Base-by-base conservation (phyloP, 1,284 basidiomycete species). In the Trichosporon faecale region DNA sequence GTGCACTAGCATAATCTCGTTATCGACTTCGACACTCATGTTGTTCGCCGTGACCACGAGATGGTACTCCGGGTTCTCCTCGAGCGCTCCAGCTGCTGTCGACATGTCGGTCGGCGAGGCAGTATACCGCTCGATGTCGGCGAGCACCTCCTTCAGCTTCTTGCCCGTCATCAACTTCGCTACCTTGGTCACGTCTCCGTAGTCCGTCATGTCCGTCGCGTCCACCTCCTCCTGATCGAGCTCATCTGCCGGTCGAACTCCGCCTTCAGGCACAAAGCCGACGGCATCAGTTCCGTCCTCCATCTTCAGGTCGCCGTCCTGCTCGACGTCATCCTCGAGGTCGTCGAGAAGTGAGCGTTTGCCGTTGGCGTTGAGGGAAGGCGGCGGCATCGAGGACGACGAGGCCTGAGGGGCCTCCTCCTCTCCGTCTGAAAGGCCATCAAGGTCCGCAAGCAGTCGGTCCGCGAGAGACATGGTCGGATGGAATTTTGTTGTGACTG, bases 41-140 rank as follows among this genome's bases (percentile, higher is more conserved):
- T 99, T 99, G 86, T 99, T 99, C 14, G 96, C 94, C 75, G 93
- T 90, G 2, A 99, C 97, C 77, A 99, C 98, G 70, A 99, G 87
- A 72, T 91, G 90, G 84, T 99, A 99, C 83, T 99, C 97, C 0
- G 94, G 93, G 80, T 96, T 95, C 73, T 95, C 88, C 82, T 95
- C 94, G 0, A 94, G 89, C 14, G 93, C 92, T 25, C 77, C 77
- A 87, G 86, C 75, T 23, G 80, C 2, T 88, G 88, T 87, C 90
- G 81, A 92, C 75, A 90, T 88, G 73, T 94, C 91, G 12, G 89
- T 87, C 0, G 93, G 90, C 64, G 89, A 90, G 0, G 86, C 86
- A 72, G 91, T 89, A 82, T 91, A 98, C 77, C 92, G 91, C 76
- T 90, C 90, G 66, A 99, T 93, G 83, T 94, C 93, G 29, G 57